Evolutionary conservation across 2,329 filamentous ascomycete genomes (phyloP), one percentile per base, ranked within the genome.

Genomic region (Elsinoe batatas): DNA sequence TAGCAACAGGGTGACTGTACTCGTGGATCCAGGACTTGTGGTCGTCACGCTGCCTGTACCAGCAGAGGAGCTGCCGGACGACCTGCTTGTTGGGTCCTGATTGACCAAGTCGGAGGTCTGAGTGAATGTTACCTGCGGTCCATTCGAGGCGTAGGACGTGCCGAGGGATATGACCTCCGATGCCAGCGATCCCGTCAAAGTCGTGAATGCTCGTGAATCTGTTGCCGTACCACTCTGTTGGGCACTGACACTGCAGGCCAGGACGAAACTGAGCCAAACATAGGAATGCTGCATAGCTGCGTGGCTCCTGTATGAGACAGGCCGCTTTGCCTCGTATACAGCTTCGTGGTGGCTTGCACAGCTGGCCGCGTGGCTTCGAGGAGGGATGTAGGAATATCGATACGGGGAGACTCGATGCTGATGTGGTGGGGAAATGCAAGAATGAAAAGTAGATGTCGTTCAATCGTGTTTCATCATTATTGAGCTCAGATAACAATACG

Each of bases 251-350:
- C 64, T 57, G n/a, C 65, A 54, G 33, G 67, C 67, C 50, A 71
- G 61, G n/a, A 72, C 59, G 59, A 66, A 64, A 18, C 67, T 57
- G 56, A 68, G 64, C 65, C 62, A 64, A 20, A 68, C 53, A 50
- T 59, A 54, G 57, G 56, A 56, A 47, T 60, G 58, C 38, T 66
- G 57, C 67, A 69, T 67, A 22, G 26, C 35, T 63, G 57, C 38
- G 42, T 12, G 8, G 32, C 33, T 18, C 22, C n/a, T 33, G 13
- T 11, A 33, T 8, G n/a, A 35, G 44, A 62, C 33, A 1, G 13
- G 2, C 10, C 5, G 22, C 22, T 5, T 5, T 18, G 44, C 30
- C 22, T 49, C 44, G 44, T 35, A 49, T 35, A 11, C 26, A 35
- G 13, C n/a, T 49, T 15, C 44, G 44, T 49, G 15, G 44, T 2